Percentiles rank a stretch among this genome's conserved stretches.
These are phyloP conservation scores for Triadica sebifera DNA, from an alignment of 345 rosid genomes.

Conservation along the genomic window DNA sequence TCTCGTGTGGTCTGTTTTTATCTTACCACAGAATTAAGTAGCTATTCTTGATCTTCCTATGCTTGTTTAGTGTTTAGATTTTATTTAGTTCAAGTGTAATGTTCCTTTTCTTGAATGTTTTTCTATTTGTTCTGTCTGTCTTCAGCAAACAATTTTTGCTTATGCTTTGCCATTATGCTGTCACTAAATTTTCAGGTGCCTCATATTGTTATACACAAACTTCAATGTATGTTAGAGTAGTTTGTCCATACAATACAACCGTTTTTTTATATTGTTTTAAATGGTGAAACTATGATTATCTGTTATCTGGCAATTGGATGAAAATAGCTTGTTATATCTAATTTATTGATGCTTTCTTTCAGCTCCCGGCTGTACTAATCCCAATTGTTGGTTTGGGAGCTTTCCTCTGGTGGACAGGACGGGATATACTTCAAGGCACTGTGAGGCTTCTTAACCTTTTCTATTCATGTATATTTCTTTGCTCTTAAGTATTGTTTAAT, in stretches of 20 bases:
- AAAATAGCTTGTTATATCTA: slow-evolving; percentile 10
- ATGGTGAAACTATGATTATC: not conserved
- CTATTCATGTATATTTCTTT: not conserved
- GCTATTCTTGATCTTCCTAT: not conserved
- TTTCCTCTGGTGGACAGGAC: slow-evolving; percentile 92
- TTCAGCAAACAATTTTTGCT: not conserved
- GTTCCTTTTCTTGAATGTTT: not conserved
- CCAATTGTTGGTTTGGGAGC: slow-evolving; percentile 82
- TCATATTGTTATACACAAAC: not conserved
- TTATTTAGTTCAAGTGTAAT: not conserved
- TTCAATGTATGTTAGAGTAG: not conserved
- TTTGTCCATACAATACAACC: not conserved
- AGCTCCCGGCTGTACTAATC: slow-evolving; percentile 68
- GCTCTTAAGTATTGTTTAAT: not conserved
- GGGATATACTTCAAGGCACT: slow-evolving; percentile 70
- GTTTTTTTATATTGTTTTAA: no score
- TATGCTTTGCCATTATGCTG: not conserved
- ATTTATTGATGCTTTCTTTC: slow-evolving; percentile 18
- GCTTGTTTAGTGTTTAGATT: not conserved
- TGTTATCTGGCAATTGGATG: not conserved
- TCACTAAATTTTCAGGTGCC: not conserved
- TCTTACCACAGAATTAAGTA: not conserved
- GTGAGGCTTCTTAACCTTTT: slow-evolving; percentile 40
- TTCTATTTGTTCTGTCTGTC: no score
- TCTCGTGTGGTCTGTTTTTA: no score